Base-by-base conservation (phyloP, 139 green algal genomes). In the Pleodorina starrii region DNA sequence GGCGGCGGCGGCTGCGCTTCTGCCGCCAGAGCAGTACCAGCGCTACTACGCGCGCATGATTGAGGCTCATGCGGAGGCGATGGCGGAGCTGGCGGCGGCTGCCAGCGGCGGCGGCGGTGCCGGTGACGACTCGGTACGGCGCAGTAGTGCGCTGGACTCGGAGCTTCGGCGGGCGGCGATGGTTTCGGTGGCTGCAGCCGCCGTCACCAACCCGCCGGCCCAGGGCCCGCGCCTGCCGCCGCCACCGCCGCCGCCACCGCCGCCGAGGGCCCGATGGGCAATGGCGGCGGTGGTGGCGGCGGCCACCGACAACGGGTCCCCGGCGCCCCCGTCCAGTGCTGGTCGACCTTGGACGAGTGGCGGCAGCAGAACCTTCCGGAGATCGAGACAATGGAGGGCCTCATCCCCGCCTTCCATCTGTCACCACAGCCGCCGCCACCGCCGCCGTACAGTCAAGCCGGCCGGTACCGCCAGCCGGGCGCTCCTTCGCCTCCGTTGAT, bases 281-380 rank as follows among this genome's bases (percentile, higher is more conserved):
- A n/a, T n/a, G n/a, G n/a, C n/a, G 23, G 17, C 50, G 59, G 59
- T 57, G 42, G 59, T 25, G 35, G 40, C 42, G 63, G 77, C 51
- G 35, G 77, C 35, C 1, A 36, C 21, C 59, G 59, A 4, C 27
- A 36, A 5, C 16, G 40, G 7, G 1, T 5, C 59, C 38, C 60
- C 42, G 57, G 40, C 12, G 81, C 43, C 17, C 29, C 21, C 1
- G 63, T 23, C 16, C 60, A 68, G 1, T 78, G 81, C 63, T 87
- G 81, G 81, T 78, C 63, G 2, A 51, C 63, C 17, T 43, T 87
- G n/a, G 81, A 87, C 43, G 63, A 87, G 63, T 87, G 81, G 81
- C 60, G 81, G n/a, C 60, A 87, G 32, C 63, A 43, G 1, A 32
- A 87, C 17, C 43, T 87, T 4, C n/a, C 38, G 1, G 63, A 78